Evolutionary conservation across 1,139 yeast species (phyloP).

Genomic region (Yamadazyma songkhlaensis): DNA sequence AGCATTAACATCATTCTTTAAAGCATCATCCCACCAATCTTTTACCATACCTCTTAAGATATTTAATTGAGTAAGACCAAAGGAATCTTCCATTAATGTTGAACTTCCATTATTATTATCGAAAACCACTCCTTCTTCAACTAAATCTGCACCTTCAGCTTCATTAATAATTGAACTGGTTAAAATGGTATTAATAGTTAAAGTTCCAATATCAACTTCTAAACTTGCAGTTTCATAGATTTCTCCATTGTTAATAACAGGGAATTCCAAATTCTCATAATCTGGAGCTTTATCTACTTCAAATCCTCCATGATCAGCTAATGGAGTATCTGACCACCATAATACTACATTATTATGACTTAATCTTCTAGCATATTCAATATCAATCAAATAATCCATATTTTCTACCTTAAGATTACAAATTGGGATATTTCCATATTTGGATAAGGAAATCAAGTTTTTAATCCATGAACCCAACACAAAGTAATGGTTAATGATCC

Average conservation of each 20-base stretch:
- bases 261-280: constrained; percentile 66
- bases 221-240: constrained; percentile 75
- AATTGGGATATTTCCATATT: constrained; percentile 77
- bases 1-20: constrained; percentile 65
- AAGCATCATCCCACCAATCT: constrained; percentile 94
- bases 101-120: constrained; percentile 47
- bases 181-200: constrained; percentile 80
- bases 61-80: constrained; percentile 71
- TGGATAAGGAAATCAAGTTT: constrained; percentile 63
- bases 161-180: constrained; percentile 83
- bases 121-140: constrained; percentile 47
- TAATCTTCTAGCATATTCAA: constrained; percentile 79
- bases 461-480: constrained; percentile 74
- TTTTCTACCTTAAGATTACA: constrained; percentile 81
- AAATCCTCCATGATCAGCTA: constrained; percentile 84
- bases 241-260: constrained; percentile 75
- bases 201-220: constrained; percentile 75
- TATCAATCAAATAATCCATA: constrained; percentile 75
- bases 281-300: constrained; percentile 58
- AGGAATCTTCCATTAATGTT: constrained; percentile 70
- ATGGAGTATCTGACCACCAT: constrained; percentile 90
- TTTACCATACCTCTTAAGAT: constrained; percentile 75
- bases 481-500: constrained; percentile 69
- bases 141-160: constrained; percentile 84
- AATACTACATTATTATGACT: constrained; percentile 63